These are phyloP conservation scores for Colletotrichum phormii DNA, from an alignment of 2,329 filamentous ascomycete genomes.

Conservation along the genomic window DNA sequence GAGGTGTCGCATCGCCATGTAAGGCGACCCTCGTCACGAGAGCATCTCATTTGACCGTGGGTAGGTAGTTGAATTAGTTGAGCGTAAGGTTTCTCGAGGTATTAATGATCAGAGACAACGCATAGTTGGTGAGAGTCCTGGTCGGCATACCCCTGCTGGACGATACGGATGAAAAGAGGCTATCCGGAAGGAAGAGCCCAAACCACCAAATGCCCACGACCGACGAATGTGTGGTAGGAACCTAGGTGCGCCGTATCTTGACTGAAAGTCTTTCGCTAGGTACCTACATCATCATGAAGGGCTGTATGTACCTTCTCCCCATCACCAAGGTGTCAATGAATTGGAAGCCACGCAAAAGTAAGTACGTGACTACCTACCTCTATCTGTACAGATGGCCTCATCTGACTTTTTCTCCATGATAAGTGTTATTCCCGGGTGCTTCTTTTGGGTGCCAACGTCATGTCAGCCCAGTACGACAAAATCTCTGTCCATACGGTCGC, in stretches of 20 bases:
- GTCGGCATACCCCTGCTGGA: background rate
- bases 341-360: background rate
- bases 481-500: conserved; percentile 12
- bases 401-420: background rate
- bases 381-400: background rate
- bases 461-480: conserved; percentile 9
- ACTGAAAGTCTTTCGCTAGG: background rate
- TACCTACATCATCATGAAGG: background rate
- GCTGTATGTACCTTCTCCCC: background rate
- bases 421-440: background rate
- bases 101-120: background rate
- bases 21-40: background rate
- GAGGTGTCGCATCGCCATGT: background rate
- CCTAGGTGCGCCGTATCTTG: background rate
- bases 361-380: too few species aligned
- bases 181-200: background rate
- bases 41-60: background rate
- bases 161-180: background rate
- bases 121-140: background rate
- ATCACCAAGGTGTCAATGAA: background rate
- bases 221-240: too few species aligned
- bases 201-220: background rate
- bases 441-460: background rate
- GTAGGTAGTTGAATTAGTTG: background rate
- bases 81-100: background rate